Percentiles rank a stretch among this genome's conserved stretches.
Conservation (phyloP, 768 basidiomycete species). For the Clitopilus passeckerianus region DNA sequence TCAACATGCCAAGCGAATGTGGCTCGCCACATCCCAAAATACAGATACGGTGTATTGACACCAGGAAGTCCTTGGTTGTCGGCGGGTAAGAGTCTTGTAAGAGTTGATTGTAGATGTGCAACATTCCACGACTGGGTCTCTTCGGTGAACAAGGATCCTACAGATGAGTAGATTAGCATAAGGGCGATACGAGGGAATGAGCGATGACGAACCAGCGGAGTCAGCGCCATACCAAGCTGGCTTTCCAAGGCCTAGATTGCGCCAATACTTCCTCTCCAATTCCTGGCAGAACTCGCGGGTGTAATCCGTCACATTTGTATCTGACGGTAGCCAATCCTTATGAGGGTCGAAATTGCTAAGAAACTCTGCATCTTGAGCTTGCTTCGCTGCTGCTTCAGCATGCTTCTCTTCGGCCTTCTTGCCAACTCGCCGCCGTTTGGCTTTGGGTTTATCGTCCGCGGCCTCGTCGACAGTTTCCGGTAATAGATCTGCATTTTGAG, state of each 20-base stretch:
- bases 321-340: conserved; percentile 74
- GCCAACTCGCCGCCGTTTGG: conserved; percentile 26
- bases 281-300: conserved; percentile 83
- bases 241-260: conserved; percentile 82
- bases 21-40: conserved; percentile 99
- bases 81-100: conserved; percentile 72
- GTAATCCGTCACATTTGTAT: conserved; percentile 72
- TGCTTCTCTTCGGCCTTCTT: conserved; percentile 45
- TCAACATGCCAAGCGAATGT: conserved; percentile 99
- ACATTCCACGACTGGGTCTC: conserved; percentile 89
- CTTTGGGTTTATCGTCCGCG: conserved; percentile 19
- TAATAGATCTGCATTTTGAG: conserved; percentile 13
- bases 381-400: conserved; percentile 44
- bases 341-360: conserved; percentile 68
- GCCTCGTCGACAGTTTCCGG: conserved; percentile 11
- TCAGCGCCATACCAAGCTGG: conserved; percentile 99
- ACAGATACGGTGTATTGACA: conserved; percentile 95
- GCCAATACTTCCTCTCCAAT: conserved; percentile 89
- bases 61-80: conserved; percentile 77
- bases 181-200: not conserved
- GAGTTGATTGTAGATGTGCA: conserved; percentile 80
- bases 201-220: conserved; percentile 62
- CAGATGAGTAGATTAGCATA: not conserved
- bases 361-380: conserved; percentile 47
- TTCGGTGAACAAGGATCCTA: conserved; percentile 69